phyloP scores from a whole-genome alignment of 805 yeast species.

The Cyberlindnera samutprakarnensis region DNA sequence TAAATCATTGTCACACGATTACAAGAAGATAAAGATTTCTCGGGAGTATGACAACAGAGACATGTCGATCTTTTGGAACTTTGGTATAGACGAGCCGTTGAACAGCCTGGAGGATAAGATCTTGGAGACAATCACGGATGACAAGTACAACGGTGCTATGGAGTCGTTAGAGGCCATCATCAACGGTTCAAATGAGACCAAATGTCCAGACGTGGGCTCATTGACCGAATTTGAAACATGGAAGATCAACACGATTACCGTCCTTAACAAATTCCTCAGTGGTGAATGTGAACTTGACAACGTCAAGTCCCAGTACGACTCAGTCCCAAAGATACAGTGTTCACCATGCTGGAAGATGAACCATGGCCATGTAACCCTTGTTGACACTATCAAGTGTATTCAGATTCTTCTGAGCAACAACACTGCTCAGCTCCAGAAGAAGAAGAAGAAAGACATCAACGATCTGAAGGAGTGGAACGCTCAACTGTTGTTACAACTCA shows the following conservation, averaged over 20 bases:
- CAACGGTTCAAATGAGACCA: constrained; percentile 5
- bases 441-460: constrained; percentile 1
- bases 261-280: constrained; percentile 5
- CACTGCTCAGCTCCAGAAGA: constrained; percentile 2
- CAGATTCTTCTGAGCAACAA: constrained; percentile 8
- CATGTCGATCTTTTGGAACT: constrained; percentile 42
- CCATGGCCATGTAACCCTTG: constrained; percentile 10
- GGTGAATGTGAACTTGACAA: background rate
- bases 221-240: constrained; percentile 17
- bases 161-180: constrained; percentile 10
- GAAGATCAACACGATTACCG: constrained; percentile 12
- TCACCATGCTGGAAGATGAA: constrained; percentile 15
- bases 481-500: constrained; percentile 6
- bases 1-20: constrained; percentile 22
- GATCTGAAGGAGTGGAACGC: constrained; percentile 16
- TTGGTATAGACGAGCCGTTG: constrained; percentile 30
- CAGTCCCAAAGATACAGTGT: constrained; percentile 9
- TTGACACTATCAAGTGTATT: constrained; percentile 16
- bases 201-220: constrained; percentile 2
- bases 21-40: constrained; percentile 19
- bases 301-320: constrained; percentile 3
- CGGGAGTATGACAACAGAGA: constrained; percentile 51
- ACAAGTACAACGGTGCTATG: constrained; percentile 10
- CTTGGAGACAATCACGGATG: constrained; percentile 8
- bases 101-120: constrained; percentile 6